These are phyloP conservation scores for Hirsutella minnesotensis DNA, from an alignment of 2,329 filamentous ascomycete species.

Conservation along the genomic window DNA sequence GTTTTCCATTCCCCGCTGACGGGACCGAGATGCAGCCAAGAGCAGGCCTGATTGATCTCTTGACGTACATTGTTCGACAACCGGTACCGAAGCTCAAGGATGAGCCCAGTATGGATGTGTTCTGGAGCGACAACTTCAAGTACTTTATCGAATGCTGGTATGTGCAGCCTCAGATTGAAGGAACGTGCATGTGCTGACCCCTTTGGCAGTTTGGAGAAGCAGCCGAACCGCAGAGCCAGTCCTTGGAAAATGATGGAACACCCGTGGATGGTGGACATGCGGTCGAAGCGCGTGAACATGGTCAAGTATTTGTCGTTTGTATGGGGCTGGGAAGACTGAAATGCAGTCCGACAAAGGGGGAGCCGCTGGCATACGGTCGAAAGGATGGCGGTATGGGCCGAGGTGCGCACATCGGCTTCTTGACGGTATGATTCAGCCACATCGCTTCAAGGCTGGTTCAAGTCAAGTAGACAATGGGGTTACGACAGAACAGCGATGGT, in stretches of 20 bases:
- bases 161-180: conserved; percentile 24
- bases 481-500: too few species aligned
- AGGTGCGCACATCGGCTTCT: too few species aligned
- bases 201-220: conserved; percentile 72
- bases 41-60: conserved; percentile 83
- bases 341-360: too few species aligned
- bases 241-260: conserved; percentile 99
- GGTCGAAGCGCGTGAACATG: conserved; percentile 94
- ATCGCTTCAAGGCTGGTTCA: too few species aligned
- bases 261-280: conserved; percentile 98
- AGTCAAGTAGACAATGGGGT: too few species aligned
- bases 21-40: conserved; percentile 90
- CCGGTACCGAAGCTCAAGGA: conserved; percentile 93
- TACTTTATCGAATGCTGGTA: conserved; percentile 99
- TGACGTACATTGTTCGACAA: conserved; percentile 96
- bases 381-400: not conserved
- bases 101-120: conserved; percentile 77
- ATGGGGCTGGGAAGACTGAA: conserved; percentile 96
- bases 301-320: conserved; percentile 84
- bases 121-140: conserved; percentile 96
- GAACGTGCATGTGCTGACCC: conserved; percentile 10
- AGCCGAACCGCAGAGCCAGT: conserved; percentile 72
- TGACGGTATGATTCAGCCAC: too few species aligned
- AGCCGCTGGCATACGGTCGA: too few species aligned
- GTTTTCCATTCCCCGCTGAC: conserved; percentile 95